phyloP scores from a whole-genome alignment of 768 basidiomycete species.

The Pisolithus orientalis region DNA sequence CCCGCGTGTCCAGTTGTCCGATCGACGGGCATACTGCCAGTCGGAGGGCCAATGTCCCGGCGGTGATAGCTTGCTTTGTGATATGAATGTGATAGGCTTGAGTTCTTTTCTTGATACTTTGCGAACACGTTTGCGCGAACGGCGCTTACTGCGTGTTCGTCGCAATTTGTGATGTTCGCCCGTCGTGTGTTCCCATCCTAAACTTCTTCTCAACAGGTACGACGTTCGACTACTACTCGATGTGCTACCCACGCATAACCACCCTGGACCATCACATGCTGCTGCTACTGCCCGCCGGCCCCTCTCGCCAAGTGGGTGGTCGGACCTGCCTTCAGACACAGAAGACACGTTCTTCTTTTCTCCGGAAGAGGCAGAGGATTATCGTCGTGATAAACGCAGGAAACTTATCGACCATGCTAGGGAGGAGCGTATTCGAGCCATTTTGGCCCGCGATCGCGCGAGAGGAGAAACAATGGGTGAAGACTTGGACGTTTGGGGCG shows the following conservation, averaged over 20 bases:
- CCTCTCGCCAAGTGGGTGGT: slow-evolving; percentile 64
- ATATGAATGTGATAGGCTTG: neutral
- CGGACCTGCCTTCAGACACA: slow-evolving; percentile 75
- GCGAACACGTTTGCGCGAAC: too few relatives aligned
- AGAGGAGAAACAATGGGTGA: slow-evolving; percentile 32
- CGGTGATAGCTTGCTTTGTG: too few relatives aligned
- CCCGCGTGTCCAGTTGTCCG: too few relatives aligned
- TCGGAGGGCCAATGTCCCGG: too few relatives aligned
- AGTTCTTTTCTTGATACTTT: too few relatives aligned
- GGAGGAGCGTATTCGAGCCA: slow-evolving; percentile 57
- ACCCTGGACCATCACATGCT: neutral
- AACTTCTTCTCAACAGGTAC: slow-evolving; percentile 44
- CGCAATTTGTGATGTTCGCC: neutral
- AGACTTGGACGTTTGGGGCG: slow-evolving; percentile 54
- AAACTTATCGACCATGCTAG: slow-evolving; percentile 51
- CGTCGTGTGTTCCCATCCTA: neutral
- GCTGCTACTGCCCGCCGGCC: slow-evolving; percentile 7
- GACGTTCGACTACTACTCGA: slow-evolving; percentile 75
- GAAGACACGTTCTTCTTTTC: slow-evolving; percentile 84
- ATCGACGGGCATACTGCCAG: too few relatives aligned
- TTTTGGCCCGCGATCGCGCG: slow-evolving; percentile 29
- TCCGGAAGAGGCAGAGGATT: slow-evolving; percentile 58
- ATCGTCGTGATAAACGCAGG: slow-evolving; percentile 61
- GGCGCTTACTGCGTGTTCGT: neutral
- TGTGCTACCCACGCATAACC: slow-evolving; percentile 25